Conservation (phyloP, 495 filamentous ascomycete genomes). For the Neurospora sp. region DNA sequence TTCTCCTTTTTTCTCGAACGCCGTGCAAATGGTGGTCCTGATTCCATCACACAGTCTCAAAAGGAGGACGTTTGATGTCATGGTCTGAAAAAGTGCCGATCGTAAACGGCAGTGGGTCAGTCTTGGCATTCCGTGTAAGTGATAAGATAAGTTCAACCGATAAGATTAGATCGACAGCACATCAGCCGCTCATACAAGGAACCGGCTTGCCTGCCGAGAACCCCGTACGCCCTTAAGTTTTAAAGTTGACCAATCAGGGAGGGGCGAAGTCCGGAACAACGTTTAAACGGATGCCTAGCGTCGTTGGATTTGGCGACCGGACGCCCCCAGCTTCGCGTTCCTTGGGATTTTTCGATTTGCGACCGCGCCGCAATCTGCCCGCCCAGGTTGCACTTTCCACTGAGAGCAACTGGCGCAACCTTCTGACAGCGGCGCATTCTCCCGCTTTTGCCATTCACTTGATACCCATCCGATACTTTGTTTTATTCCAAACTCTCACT, state of each 20-base stretch:
- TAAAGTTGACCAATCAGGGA: background rate
- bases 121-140: background rate
- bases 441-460: background rate
- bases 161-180: slow-evolving; percentile 4
- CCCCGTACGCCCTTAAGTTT: background rate
- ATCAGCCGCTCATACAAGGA: background rate
- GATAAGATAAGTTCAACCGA: slow-evolving; percentile 3
- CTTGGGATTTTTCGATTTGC: slow-evolving; percentile 20
- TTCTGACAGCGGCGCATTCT: background rate
- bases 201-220: background rate
- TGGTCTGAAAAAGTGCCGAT: background rate
- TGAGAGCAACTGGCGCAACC: background rate
- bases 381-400: background rate
- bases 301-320: slow-evolving; percentile 20
- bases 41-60: background rate
- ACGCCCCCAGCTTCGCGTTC: slow-evolving; percentile 17
- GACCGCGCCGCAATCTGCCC: slow-evolving; percentile 5
- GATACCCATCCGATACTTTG: background rate
- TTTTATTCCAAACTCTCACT: background rate
- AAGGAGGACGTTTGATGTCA: background rate
- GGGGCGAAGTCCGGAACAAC: slow-evolving; percentile 3
- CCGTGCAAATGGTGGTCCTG: background rate
- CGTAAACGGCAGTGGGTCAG: background rate
- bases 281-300: slow-evolving; percentile 20
- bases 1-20: background rate